Percentiles rank a stretch among this genome's conserved stretches.
Conservation (phyloP, 768 basidiomycete species). For the Panaeolus cyanescens region DNA sequence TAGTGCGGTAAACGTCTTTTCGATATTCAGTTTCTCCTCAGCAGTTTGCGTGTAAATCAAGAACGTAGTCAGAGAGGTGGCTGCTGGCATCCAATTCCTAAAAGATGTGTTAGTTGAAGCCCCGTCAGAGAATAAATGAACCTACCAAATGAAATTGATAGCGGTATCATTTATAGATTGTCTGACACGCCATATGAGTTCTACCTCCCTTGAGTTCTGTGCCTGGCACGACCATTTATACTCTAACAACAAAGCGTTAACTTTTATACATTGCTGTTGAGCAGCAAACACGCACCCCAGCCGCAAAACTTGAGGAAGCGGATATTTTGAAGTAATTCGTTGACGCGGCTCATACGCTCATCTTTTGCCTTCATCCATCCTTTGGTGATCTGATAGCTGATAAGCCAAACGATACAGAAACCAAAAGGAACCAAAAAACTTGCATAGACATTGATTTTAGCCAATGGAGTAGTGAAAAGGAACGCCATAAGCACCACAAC, state of each 20-base stretch:
- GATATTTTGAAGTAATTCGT: slow-evolving; percentile 76
- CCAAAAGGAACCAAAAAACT: slow-evolving; percentile 23
- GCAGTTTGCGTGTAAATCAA: slow-evolving; percentile 70
- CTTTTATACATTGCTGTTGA: not conserved
- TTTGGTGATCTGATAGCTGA: slow-evolving; percentile 47
- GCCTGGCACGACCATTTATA: slow-evolving; percentile 61
- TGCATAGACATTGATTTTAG: slow-evolving; percentile 65
- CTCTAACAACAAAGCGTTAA: slow-evolving; percentile 37
- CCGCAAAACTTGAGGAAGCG: slow-evolving; percentile 76
- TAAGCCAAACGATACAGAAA: slow-evolving; percentile 6
- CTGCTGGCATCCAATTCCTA: slow-evolving; percentile 76
- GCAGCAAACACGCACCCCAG: slow-evolving; percentile 59
- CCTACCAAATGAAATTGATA: slow-evolving; percentile 71
- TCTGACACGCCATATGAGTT: slow-evolving; percentile 69
- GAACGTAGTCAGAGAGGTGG: slow-evolving; percentile 64
- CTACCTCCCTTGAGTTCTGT: slow-evolving; percentile 54
- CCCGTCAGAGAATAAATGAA: slow-evolving; percentile 8
- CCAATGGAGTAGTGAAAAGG: slow-evolving; percentile 66
- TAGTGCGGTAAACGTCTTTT: slow-evolving; percentile 80
- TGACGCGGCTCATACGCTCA: slow-evolving; percentile 67
- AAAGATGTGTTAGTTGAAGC: slow-evolving; percentile 6
- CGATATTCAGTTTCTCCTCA: slow-evolving; percentile 66
- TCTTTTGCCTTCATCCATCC: slow-evolving; percentile 67
- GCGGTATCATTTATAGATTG: slow-evolving; percentile 60
- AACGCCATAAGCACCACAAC: slow-evolving; percentile 63